Conservation (phyloP, 768 basidiomycete species). For the Pulveroboletus frians region DNA sequence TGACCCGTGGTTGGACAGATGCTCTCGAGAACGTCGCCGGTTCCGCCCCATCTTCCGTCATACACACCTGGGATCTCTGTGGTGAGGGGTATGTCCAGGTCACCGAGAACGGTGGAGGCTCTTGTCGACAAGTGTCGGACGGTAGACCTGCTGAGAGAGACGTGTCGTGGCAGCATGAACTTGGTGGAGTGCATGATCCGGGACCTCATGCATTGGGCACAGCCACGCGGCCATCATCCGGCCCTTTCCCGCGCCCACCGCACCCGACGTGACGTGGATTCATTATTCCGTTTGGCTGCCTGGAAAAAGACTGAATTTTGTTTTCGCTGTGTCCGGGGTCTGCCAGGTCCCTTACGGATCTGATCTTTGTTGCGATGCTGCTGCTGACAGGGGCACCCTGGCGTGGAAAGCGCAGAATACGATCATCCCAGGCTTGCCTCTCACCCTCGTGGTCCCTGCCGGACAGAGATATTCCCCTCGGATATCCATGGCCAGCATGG, state of each 20-base stretch:
- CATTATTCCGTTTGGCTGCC: slow-evolving; percentile 5
- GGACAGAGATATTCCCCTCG: slow-evolving; percentile 10
- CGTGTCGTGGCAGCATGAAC: slow-evolving; percentile 25
- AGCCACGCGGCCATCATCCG: slow-evolving; percentile 14
- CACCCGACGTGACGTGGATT: too few species aligned
- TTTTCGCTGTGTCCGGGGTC: slow-evolving; percentile 19
- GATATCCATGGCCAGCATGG: slow-evolving; percentile 12
- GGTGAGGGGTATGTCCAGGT: slow-evolving; percentile 54
- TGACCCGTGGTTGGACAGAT: slow-evolving; percentile 87
- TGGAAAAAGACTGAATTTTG: not conserved
- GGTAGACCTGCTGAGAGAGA: slow-evolving; percentile 10
- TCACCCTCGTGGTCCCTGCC: slow-evolving; percentile 13
- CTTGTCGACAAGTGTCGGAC: slow-evolving; percentile 57
- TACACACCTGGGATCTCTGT: slow-evolving; percentile 69
- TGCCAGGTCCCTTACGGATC: slow-evolving; percentile 7
- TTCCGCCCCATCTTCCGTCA: slow-evolving; percentile 75
- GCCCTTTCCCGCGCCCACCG: too few species aligned
- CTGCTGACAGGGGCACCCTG: slow-evolving; percentile 25
- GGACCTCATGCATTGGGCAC: slow-evolving; percentile 2
- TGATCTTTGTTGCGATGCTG: slow-evolving; percentile 28
- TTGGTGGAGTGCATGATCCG: slow-evolving; percentile 5
- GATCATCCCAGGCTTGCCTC: slow-evolving; percentile 16
- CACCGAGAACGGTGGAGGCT: slow-evolving; percentile 61
- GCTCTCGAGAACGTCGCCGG: slow-evolving; percentile 65
- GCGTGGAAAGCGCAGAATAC: slow-evolving; percentile 25